A percentile compares a stretch with the other conserved stretches of the same genome.
Evolutionary conservation across 345 rosid genomes (phyloP).

Genomic region (Firmiana major): DNA sequence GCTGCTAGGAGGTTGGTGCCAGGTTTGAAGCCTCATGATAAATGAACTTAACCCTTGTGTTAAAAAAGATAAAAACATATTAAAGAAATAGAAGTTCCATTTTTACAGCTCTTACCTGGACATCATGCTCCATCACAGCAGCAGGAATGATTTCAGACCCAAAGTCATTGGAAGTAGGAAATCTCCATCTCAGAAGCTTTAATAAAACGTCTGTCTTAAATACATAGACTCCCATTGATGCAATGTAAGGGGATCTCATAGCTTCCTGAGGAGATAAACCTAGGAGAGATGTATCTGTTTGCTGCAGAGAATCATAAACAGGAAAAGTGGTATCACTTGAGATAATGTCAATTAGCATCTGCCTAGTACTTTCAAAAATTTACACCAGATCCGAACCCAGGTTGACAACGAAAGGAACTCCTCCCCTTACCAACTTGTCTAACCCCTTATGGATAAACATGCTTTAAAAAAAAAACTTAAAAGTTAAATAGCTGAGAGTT

Average conservation of each 20-base stretch:
- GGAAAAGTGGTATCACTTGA: not conserved
- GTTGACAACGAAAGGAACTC: no score
- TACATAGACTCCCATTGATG: conserved; percentile 93
- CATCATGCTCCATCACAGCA: conserved; percentile 73
- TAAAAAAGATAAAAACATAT: not conserved
- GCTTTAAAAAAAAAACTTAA: not conserved
- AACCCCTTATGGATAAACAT: no score
- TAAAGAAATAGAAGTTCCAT: not conserved
- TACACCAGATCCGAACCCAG: no score
- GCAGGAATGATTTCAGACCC: conserved; percentile 96
- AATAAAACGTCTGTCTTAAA: conserved; percentile 68
- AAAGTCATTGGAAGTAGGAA: conserved; percentile 83
- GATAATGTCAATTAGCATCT: no score
- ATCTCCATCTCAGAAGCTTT: conserved; percentile 67
- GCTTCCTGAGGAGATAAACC: conserved; percentile 77
- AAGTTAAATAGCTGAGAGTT: not conserved
- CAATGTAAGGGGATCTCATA: conserved; percentile 56
- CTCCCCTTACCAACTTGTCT: no score
- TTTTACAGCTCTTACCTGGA: conserved; percentile 46
- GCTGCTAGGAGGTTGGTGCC: not conserved
- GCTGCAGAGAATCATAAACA: conserved; percentile 45
- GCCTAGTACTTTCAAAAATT: no score
- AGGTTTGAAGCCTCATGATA: not conserved
- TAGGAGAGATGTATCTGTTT: conserved; percentile 58
- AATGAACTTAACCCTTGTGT: not conserved